Base-by-base conservation (phyloP, 352 stramenopile species). In the Phytopythium vexans region DNA sequence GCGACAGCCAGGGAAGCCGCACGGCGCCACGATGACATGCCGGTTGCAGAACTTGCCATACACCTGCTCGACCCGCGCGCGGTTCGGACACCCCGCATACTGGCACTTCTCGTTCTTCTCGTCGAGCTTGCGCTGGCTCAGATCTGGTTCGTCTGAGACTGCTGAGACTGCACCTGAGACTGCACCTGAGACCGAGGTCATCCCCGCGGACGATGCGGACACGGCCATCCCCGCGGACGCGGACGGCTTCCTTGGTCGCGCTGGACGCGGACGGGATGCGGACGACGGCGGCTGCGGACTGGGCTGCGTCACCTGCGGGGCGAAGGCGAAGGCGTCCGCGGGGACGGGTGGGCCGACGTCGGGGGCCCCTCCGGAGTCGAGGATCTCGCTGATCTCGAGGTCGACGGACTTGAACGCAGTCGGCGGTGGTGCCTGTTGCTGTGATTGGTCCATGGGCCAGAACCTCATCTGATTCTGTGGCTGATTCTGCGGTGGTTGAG, bases 1-100 rank as follows among this genome's bases (percentile, higher is more conserved):
- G 9, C 84, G 84, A 54, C 84, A 94, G 8, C 82, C 80, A n/a
- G 84, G 84, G 56, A 94, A 94, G 14, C 84, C 84, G 59, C 84
- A 94, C 6, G 84, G 84, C 2, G 82, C 72, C 33, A 94, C 82
- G 34, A 94, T 92, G 58, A 92, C 82, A 49, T 94, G 84, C 5
- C 84, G 80, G 51, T 94, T 94, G 70, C 84, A 94, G 54, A 92
- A 94, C 32, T 85, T 88, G 11, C 82, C 82, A 53, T 91, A 92
- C 7, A 68, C 68, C 56, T 94, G 84, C 1, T 71, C 71, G 36
- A 94, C 82, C 4, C 82, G 76, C 38, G 84, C 84, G 31, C 78
- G 84, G 58, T 94, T 94, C 6, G 77, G 70, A 52, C 84, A 94
- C 39, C 76, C 85, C 52, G 76, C 62, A 58, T 84, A 92, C 60